phyloP scores from a whole-genome alignment of 1,139 yeast genomes.

The Pichia sp. region DNA sequence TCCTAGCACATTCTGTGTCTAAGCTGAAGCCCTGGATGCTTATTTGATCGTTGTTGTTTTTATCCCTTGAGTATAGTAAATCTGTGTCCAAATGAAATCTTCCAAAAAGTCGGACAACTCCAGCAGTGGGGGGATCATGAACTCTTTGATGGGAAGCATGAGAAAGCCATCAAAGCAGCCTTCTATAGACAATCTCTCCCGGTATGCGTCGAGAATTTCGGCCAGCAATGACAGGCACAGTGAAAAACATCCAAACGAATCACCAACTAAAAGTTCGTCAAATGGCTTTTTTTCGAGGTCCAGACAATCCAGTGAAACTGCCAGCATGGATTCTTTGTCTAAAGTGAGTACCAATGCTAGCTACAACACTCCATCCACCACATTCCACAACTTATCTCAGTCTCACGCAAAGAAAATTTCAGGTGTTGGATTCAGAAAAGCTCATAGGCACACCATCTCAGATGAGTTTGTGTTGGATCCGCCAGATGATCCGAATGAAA shows the following conservation, averaged over 20 bases:
- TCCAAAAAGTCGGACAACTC: slow-evolving; percentile 10
- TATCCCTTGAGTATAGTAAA: neutral
- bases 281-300: slow-evolving; percentile 11
- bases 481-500: slow-evolving; percentile 56
- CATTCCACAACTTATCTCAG: slow-evolving; percentile 28
- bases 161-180: slow-evolving; percentile 14
- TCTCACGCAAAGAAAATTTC: slow-evolving; percentile 28
- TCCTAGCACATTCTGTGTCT: neutral
- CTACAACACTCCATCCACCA: slow-evolving; percentile 13
- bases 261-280: slow-evolving; percentile 3
- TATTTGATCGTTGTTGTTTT: neutral
- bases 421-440: slow-evolving; percentile 25
- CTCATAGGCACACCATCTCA: slow-evolving; percentile 32
- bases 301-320: slow-evolving; percentile 10
- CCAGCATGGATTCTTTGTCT: slow-evolving; percentile 18
- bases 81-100: slow-evolving; percentile 2
- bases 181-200: slow-evolving; percentile 8
- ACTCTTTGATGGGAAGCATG: slow-evolving; percentile 17
- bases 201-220: neutral
- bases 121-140: slow-evolving; percentile 14
- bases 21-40: neutral
- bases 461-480: slow-evolving; percentile 45
- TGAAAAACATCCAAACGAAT: slow-evolving; percentile 1
- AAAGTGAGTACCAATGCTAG: slow-evolving; percentile 27
- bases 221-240: slow-evolving; percentile 1